Evolutionary conservation across 306 rosid genomes (phyloP).

Genomic region (Betula pendula): DNA sequence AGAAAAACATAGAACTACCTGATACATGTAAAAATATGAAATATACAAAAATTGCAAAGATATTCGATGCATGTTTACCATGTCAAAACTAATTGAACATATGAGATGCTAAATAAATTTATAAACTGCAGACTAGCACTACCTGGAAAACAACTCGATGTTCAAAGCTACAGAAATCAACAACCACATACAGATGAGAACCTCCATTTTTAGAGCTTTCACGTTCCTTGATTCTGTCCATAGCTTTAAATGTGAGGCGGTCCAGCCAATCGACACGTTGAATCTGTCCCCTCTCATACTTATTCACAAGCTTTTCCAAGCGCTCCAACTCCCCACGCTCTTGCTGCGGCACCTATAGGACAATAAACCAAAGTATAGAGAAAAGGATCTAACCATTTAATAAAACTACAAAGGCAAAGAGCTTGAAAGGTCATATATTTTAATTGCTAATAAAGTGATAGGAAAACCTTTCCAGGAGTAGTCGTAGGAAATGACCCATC

Average conservation of each 20-base stretch:
- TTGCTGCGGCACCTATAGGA: slow-evolving; percentile 77
- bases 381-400: slow-evolving; percentile 15
- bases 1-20: neutral
- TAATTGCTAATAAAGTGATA: slow-evolving; percentile 17
- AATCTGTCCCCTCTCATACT: slow-evolving; percentile 93
- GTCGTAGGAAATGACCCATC: slow-evolving; percentile 80
- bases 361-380: slow-evolving; percentile 13
- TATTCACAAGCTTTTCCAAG: slow-evolving; percentile 84
- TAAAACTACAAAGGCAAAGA: slow-evolving; percentile 13
- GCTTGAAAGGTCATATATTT: slow-evolving; percentile 9
- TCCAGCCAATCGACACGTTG: slow-evolving; percentile 93
- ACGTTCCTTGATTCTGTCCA: slow-evolving; percentile 78
- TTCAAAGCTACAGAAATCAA: slow-evolving; percentile 89
- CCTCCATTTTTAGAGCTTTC: slow-evolving; percentile 75
- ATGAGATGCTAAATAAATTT: slow-evolving; percentile 8
- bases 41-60: neutral
- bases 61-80: neutral
- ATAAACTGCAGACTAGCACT: slow-evolving; percentile 18
- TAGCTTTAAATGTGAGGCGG: slow-evolving; percentile 76
- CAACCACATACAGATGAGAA: slow-evolving; percentile 76
- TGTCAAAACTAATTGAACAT: neutral
- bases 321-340: slow-evolving; percentile 96
- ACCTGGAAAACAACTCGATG: slow-evolving; percentile 98
- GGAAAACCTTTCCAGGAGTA: slow-evolving; percentile 93
- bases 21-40: neutral